Evolutionary conservation across 2,329 filamentous ascomycete genomes (phyloP).

Genomic region (Verticillium longisporum): DNA sequence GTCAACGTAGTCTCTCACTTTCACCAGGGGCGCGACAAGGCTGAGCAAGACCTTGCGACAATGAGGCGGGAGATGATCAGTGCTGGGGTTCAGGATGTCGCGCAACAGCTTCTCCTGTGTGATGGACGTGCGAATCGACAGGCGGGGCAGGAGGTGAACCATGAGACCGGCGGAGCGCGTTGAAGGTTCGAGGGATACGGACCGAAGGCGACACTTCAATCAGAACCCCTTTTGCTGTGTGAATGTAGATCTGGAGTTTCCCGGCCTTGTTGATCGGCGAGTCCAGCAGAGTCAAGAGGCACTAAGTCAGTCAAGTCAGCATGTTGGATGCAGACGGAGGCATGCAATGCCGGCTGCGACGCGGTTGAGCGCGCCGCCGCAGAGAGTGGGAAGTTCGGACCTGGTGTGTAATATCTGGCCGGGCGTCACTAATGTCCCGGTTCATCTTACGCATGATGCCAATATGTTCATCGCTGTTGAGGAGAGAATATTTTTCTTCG

Average conservation of each 20-base stretch:
- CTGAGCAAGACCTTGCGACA: constrained; percentile 96
- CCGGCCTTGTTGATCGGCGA: constrained; percentile 98
- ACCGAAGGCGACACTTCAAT: constrained; percentile 98
- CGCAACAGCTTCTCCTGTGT: constrained; percentile 96
- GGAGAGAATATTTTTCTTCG: constrained; percentile 93
- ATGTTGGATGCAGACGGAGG: constrained; percentile 35
- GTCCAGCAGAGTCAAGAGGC: constrained; percentile 91
- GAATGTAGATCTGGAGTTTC: constrained; percentile 96
- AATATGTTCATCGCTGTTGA: constrained; percentile 99
- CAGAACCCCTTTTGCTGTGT: constrained; percentile 92
- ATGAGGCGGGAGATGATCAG: constrained; percentile 91
- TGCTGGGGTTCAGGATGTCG: constrained; percentile 97
- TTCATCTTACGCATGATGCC: constrained; percentile 99
- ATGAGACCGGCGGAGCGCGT: constrained; percentile 97
- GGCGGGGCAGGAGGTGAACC: constrained; percentile 92
- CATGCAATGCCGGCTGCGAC: constrained; percentile 2
- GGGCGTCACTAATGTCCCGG: constrained; percentile 93
- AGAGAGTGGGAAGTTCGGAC: constrained; percentile 42
- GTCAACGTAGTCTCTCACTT: constrained; percentile 83
- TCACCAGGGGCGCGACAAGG: constrained; percentile 83
- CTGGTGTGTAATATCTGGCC: constrained; percentile 98
- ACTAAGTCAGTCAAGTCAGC: constrained; percentile 52
- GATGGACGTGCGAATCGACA: constrained; percentile 93
- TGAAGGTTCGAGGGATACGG: constrained; percentile 95
- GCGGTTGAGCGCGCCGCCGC: constrained; percentile 1